phyloP scores from a whole-genome alignment of 2,329 filamentous ascomycete genomes.

The Sarocladium brachiariae region DNA sequence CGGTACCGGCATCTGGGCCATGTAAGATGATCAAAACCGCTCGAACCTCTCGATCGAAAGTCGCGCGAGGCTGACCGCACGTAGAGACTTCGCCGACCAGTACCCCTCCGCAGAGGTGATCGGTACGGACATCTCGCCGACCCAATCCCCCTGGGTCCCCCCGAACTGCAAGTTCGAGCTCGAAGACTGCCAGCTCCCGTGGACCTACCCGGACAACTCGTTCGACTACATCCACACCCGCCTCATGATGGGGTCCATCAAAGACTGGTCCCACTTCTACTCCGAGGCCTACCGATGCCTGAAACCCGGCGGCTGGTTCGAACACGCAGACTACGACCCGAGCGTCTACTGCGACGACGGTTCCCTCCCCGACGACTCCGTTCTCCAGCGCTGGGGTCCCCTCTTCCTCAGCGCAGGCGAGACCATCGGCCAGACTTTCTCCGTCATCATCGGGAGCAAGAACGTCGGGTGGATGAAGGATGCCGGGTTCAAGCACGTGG shows the following conservation, averaged over 20 bases:
- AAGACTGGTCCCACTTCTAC: background rate
- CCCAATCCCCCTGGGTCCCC: constrained; percentile 42
- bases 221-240: constrained; percentile 47
- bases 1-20: too few species aligned
- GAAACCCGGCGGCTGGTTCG: constrained; percentile 12
- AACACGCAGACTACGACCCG: constrained; percentile 18
- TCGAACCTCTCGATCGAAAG: too few species aligned
- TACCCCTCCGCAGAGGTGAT: too few species aligned
- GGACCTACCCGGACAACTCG: constrained; percentile 37
- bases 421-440: background rate
- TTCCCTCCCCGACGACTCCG: constrained; percentile 14
- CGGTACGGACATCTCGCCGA: constrained; percentile 53
- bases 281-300: constrained; percentile 5
- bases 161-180: constrained; percentile 57
- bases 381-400: constrained; percentile 15
- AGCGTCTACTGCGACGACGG: constrained; percentile 13
- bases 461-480: constrained; percentile 13
- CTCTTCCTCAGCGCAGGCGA: constrained; percentile 7
- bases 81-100: too few species aligned
- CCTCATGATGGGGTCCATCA: background rate
- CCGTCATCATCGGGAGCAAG: background rate
- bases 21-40: too few species aligned
- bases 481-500: constrained; percentile 18
- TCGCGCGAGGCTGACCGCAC: too few species aligned
- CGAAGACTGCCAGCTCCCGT: constrained; percentile 49